phyloP scores from a whole-genome alignment of 1,284 basidiomycete species.

The Ustilago trichophora region DNA sequence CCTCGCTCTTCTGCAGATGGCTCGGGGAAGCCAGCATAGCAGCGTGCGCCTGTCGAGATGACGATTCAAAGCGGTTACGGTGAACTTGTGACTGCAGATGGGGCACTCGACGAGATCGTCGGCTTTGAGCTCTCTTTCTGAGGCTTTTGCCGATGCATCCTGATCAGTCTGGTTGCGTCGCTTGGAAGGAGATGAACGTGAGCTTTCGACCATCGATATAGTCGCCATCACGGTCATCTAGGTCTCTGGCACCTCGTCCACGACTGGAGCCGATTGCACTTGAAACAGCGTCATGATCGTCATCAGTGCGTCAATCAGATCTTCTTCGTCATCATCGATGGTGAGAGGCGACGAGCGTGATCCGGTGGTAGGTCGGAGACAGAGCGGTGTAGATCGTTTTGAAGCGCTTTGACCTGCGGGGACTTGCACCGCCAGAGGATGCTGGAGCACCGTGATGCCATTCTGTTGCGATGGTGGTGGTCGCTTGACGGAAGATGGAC shows the following conservation, averaged over 20 bases:
- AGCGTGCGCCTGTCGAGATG: constrained; percentile 54
- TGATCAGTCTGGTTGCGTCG: background rate
- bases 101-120: constrained; percentile 51
- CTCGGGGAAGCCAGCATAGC: constrained; percentile 43
- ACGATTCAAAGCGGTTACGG: constrained; percentile 51
- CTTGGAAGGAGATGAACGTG: constrained; percentile 16
- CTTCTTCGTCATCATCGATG: constrained; percentile 29
- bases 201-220: constrained; percentile 2
- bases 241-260: background rate
- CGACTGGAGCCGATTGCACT: background rate
- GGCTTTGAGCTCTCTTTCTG: constrained; percentile 33
- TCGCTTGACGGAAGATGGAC: constrained; percentile 1
- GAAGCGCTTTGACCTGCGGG: constrained; percentile 41
- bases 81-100: constrained; percentile 55
- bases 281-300: constrained; percentile 1
- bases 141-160: background rate
- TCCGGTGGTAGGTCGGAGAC: constrained; percentile 7
- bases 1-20: constrained; percentile 39
- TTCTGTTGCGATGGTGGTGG: constrained; percentile 6
- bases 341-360: constrained; percentile 37
- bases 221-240: constrained; percentile 15
- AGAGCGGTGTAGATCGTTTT: constrained; percentile 10
- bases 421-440: constrained; percentile 5
- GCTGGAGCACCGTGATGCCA: background rate
- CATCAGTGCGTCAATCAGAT: constrained; percentile 6